Conservation (phyloP, 768 basidiomycete genomes). For the Pisolithus microcarpus region DNA sequence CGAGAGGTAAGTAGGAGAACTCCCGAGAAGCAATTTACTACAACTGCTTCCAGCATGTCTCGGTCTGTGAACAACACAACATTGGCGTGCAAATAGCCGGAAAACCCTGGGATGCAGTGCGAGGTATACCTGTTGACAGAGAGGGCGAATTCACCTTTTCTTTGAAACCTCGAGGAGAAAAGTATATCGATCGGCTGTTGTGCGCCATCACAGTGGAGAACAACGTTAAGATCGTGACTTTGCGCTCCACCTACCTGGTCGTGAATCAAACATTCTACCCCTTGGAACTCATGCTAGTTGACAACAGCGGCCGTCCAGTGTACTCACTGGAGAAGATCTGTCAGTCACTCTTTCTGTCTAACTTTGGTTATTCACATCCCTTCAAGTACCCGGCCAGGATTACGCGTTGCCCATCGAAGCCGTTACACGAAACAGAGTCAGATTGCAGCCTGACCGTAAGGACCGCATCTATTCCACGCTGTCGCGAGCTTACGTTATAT, state of each 20-base stretch:
- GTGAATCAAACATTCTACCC: constrained; percentile 90
- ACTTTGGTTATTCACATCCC: not conserved
- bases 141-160: constrained; percentile 89
- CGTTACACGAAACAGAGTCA: constrained; percentile 72
- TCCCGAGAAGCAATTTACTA: not conserved
- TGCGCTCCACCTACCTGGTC: constrained; percentile 87
- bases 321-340: constrained; percentile 80
- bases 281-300: constrained; percentile 84
- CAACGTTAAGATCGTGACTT: constrained; percentile 89
- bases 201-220: constrained; percentile 87
- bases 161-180: constrained; percentile 71
- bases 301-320: constrained; percentile 74
- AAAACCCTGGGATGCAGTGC: constrained; percentile 84
- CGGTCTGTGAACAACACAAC: constrained; percentile 65
- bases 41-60: constrained; percentile 30
- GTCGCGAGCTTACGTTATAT: constrained; percentile 1
- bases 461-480: not conserved
- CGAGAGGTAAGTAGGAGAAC: constrained; percentile 60
- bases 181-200: constrained; percentile 71
- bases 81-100: constrained; percentile 81
- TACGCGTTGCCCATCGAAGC: constrained; percentile 88
- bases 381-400: constrained; percentile 71
- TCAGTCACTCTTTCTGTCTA: constrained; percentile 16
- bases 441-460: constrained; percentile 90
- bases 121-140: constrained; percentile 83